phyloP scores from a whole-genome alignment of 164 flowering plant genomes.

The Magnolia kwangsiensis region DNA sequence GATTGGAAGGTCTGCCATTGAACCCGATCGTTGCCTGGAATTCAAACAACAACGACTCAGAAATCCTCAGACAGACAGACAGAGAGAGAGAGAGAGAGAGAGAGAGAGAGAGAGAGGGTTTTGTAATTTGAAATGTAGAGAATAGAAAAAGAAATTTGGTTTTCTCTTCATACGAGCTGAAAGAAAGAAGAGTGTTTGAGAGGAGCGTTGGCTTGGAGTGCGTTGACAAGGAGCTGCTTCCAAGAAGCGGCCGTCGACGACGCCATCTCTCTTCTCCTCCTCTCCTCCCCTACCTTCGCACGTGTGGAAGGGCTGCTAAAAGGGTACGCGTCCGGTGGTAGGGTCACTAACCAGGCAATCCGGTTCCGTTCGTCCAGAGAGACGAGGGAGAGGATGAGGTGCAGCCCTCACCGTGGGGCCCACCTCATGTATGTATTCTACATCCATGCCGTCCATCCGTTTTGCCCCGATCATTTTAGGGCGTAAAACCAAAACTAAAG shows the following conservation, averaged over 20 bases:
- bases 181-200: constrained; percentile 66
- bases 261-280: constrained; percentile 1
- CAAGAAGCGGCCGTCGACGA: constrained; percentile 41
- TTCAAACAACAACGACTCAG: constrained; percentile 2
- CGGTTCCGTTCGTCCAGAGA: too few species aligned
- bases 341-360: too few species aligned
- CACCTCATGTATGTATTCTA: too few species aligned
- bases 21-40: constrained; percentile 74
- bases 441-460: too few species aligned
- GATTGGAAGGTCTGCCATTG: constrained; percentile 78
- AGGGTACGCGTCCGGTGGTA: too few species aligned
- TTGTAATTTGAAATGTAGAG: not conserved
- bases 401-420: too few species aligned
- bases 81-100: not conserved
- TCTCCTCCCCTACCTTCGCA: not conserved
- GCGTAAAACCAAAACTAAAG: too few species aligned
- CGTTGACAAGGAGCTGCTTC: constrained; percentile 74
- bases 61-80: not conserved
- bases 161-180: constrained; percentile 43
- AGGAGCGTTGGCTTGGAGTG: constrained; percentile 58
- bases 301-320: too few species aligned
- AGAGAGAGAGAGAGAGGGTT: not conserved
- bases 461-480: too few species aligned
- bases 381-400: too few species aligned
- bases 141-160: not conserved